phyloP scores from a whole-genome alignment of 1,284 basidiomycete genomes.

The Fereydounia khargensis region DNA sequence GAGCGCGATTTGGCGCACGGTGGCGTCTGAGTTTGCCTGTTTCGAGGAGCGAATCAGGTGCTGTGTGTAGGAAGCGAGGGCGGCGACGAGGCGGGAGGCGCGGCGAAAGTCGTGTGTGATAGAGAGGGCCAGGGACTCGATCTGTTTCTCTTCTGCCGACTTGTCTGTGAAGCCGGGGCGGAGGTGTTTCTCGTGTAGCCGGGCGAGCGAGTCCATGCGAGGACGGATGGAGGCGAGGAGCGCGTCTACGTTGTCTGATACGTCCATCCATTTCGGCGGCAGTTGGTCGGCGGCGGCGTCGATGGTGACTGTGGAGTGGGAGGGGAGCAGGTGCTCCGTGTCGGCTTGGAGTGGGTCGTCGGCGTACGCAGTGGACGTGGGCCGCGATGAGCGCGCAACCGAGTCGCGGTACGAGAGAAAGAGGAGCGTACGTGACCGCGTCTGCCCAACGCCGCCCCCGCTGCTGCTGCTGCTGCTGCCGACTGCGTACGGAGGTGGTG shows the following conservation, averaged over 20 bases:
- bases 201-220: constrained; percentile 70
- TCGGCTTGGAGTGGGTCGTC: constrained; percentile 18
- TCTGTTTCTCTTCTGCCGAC: constrained; percentile 86
- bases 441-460: constrained; percentile 57
- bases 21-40: constrained; percentile 28
- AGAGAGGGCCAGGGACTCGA: constrained; percentile 78
- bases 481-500: constrained; percentile 9
- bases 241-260: constrained; percentile 42
- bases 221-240: constrained; percentile 35
- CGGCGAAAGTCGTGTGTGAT: constrained; percentile 66
- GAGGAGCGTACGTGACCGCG: constrained; percentile 84
- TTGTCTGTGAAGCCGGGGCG: constrained; percentile 95
- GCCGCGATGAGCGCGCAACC: constrained; percentile 38
- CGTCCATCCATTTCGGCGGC: constrained; percentile 55
- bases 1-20: constrained; percentile 57
- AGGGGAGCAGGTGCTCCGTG: constrained; percentile 3
- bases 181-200: constrained; percentile 90
- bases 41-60: constrained; percentile 62
- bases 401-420: constrained; percentile 94
- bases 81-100: constrained; percentile 35
- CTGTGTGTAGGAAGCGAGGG: constrained; percentile 55
- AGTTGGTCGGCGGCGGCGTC: constrained; percentile 10
- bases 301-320: not conserved
- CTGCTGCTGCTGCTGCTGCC: not conserved
- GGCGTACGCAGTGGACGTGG: constrained; percentile 45